A percentile compares a stretch with the other conserved stretches of the same genome.
Conservation (phyloP, 306 rosid genomes). For the Citrullus colocynthis region DNA sequence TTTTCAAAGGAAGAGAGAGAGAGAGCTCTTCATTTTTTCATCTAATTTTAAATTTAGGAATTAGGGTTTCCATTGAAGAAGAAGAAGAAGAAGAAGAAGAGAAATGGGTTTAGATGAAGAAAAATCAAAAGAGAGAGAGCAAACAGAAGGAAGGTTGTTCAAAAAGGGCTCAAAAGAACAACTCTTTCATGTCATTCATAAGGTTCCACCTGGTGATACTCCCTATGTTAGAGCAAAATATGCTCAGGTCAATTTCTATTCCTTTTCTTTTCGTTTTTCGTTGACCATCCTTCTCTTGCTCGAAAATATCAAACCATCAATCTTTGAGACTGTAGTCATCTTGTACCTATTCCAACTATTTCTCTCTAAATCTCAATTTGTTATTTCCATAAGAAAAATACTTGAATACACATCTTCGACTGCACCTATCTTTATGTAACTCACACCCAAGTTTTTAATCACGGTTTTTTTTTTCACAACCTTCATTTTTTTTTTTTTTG, state of each 20-base stretch:
- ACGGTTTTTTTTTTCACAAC: no score
- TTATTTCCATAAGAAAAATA: no score
- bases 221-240: constrained; percentile 91
- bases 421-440: no score
- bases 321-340: no score
- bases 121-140: neutral
- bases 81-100: neutral
- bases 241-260: constrained; percentile 55
- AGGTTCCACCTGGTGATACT: constrained; percentile 66
- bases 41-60: neutral
- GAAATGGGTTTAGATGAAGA: neutral
- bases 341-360: no score
- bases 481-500: no score
- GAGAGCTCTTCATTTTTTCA: neutral
- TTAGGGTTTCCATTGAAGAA: neutral
- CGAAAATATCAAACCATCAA: no score
- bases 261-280: neutral
- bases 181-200: constrained; percentile 68
- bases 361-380: no score
- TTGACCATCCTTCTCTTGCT: no score
- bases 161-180: constrained; percentile 45
- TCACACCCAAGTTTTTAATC: no score
- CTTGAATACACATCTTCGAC: no score
- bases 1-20: neutral
- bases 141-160: constrained; percentile 3